Base-by-base conservation (phyloP, 177 flowering plant genomes). In the Vitis hybrid region DNA sequence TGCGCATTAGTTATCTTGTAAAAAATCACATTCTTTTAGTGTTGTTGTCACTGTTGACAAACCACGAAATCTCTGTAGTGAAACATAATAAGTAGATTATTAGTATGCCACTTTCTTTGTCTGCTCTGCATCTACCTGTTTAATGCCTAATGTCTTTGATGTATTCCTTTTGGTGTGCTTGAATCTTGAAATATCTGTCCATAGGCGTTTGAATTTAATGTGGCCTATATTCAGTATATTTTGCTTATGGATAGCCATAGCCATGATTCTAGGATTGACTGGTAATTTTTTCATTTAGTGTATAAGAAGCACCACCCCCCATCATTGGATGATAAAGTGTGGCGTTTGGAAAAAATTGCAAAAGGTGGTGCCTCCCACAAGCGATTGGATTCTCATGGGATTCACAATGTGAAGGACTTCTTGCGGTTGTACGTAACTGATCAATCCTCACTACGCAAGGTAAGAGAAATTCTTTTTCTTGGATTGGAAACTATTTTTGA, bases 291-390 rank as follows among this genome's bases (percentile, higher is more conserved):
- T 74, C 18, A 4, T 82, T 56, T 77, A 94, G 98, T 71, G 62
- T 81, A 86, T 52, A 74, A 77, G 79, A 94, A 94, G 67, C 93
- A 86, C 73, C 49, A 86, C 52, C 91, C 88, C 63, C 98, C 98
- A 32, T 58, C 61, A 41, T 68, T 82, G 58, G 32, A 3, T 53
- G 96, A 91, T 76, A 90, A 91, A 11, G 70, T 94, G 4, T 94
- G 98, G 98, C 92, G 98, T n/a, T 71, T 94, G 84, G 82, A 84
- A 56, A 85, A 56, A 71, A 92, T 92, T 58, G 79, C 82, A 13
- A 91, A 81, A 78, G 90, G 86, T 68, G 98, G 98, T 11, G 67
- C 41, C 7, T 83, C 75, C 66, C 92, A 89, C 71, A 68, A 53
- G 2, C 78, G 83, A 55, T 65, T 92, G 70, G 68, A 74, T 21